These are phyloP conservation scores for Fusarium multiceps DNA, from an alignment of 2,329 filamentous ascomycete genomes.

Conservation along the genomic window DNA sequence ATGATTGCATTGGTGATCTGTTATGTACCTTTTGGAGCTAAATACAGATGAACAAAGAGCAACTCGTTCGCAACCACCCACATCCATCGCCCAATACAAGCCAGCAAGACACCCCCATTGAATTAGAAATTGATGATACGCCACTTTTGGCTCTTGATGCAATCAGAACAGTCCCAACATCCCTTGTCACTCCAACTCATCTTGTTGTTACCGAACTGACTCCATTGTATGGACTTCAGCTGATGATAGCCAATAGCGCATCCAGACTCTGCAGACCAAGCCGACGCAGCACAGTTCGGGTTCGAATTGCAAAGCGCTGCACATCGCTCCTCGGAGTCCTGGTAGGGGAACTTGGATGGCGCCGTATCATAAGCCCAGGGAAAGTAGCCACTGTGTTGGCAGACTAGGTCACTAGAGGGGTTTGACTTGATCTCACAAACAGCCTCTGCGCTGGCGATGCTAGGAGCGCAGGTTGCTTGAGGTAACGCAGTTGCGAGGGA, in stretches of 20 bases:
- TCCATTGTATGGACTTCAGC: background rate
- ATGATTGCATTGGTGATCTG: background rate
- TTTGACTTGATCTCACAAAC: background rate
- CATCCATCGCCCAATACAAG: fast-evolving
- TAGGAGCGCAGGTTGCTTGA: background rate
- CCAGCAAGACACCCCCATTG: fast-evolving
- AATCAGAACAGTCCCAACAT: slow-evolving; percentile 15
- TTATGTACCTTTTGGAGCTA: background rate
- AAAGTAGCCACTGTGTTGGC: slow-evolving; percentile 6
- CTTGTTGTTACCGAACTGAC: background rate
- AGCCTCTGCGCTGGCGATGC: background rate
- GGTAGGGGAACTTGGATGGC: slow-evolving; percentile 4
- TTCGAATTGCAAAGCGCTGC: slow-evolving; percentile 15
- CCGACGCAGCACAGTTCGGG: slow-evolving; percentile 1
- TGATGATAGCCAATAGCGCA: background rate
- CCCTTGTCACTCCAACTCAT: slow-evolving; percentile 23
- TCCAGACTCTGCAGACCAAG: slow-evolving; percentile 2
- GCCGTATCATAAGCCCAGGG: background rate
- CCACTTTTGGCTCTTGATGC: slow-evolving; percentile 15
- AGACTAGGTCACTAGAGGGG: background rate
- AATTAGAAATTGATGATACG: background rate
- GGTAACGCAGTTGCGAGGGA: background rate
- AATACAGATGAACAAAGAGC: background rate
- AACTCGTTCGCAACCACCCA: fast-evolving
- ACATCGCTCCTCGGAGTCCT: slow-evolving; percentile 6